Conservation (phyloP, 2,329 filamentous ascomycete species). For the Clonostachys rhizophaga region DNA sequence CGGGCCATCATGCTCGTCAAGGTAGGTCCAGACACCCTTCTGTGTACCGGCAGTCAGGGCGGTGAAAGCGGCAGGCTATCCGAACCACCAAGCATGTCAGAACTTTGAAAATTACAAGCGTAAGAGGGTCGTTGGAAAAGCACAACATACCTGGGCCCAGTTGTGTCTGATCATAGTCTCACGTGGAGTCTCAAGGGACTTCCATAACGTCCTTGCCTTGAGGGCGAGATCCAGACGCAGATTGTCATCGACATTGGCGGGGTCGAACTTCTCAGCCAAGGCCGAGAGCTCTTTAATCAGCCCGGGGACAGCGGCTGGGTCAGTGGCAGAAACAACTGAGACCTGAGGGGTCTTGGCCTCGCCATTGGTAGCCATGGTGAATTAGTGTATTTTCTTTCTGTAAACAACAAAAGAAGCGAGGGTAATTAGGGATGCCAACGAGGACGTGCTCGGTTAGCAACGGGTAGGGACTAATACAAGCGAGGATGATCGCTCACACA, state of each 20-base stretch:
- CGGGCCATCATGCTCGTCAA: conserved; percentile 20
- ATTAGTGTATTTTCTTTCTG: too few relatives aligned
- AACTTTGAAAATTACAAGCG: not conserved
- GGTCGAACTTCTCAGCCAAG: not conserved
- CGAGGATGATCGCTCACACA: too few relatives aligned
- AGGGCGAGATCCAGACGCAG: conserved; percentile 21
- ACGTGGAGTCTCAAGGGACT: conserved; percentile 36
- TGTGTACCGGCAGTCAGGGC: conserved; percentile 23
- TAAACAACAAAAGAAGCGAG: too few relatives aligned
- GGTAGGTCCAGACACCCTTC: conserved; percentile 25
- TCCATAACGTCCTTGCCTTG: conserved; percentile 22
- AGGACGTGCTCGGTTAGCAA: too few relatives aligned
- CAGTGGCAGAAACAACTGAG: conserved; percentile 1
- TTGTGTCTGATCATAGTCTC: conserved; percentile 41
- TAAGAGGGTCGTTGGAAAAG: not conserved
- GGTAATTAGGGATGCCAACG: too few relatives aligned
- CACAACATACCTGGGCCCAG: conserved; percentile 31
- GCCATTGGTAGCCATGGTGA: not conserved
- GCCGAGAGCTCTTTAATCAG: conserved; percentile 4
- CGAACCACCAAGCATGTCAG: not conserved
- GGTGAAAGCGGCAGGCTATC: conserved; percentile 12
- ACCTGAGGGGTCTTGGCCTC: not conserved
- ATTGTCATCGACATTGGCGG: conserved; percentile 2
- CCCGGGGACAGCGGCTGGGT: conserved; percentile 1
- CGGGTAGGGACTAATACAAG: too few relatives aligned